Conservation (phyloP, 2,329 filamentous ascomycete species). For the Cladophialophora bantiana region DNA sequence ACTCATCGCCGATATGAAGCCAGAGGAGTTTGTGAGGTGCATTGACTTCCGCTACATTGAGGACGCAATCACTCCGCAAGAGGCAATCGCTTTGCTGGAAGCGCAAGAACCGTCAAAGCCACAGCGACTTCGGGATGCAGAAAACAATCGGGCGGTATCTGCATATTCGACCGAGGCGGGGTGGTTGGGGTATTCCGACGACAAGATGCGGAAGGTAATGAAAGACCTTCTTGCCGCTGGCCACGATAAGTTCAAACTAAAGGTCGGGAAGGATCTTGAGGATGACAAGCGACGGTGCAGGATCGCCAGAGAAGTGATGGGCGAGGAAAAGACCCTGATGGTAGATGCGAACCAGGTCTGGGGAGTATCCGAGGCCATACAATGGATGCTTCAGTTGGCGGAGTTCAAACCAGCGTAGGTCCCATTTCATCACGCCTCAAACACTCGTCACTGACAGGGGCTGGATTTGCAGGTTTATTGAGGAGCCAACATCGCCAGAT, state of each 20-base stretch:
- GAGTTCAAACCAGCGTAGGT: constrained; percentile 34
- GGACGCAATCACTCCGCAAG: constrained; percentile 86
- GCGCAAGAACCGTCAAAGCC: constrained; percentile 72
- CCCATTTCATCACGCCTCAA: background rate
- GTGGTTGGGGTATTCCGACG: constrained; percentile 89
- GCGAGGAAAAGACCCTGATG: constrained; percentile 62
- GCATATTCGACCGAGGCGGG: constrained; percentile 91
- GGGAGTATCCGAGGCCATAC: constrained; percentile 38
- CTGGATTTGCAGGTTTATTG: constrained; percentile 58
- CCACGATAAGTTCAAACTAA: constrained; percentile 69
- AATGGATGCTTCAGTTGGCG: constrained; percentile 38
- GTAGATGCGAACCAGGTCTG: constrained; percentile 41
- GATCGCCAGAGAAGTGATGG: constrained; percentile 34
- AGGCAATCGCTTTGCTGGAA: constrained; percentile 75
- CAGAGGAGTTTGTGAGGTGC: constrained; percentile 83
- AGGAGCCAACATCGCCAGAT: constrained; percentile 34
- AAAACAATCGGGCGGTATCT: constrained; percentile 76
- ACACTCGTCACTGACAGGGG: constrained; percentile 1
- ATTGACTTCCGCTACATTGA: constrained; percentile 97
- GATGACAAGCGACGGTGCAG: constrained; percentile 30
- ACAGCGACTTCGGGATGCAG: constrained; percentile 74
- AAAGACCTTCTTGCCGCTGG: constrained; percentile 77
- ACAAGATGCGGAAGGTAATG: constrained; percentile 78
- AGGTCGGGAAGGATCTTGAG: constrained; percentile 35
- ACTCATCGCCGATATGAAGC: constrained; percentile 87